Percentiles rank a stretch among this genome's conserved stretches.
Conservation (phyloP, 1,139 yeast species). For the Diutina siamensis region DNA sequence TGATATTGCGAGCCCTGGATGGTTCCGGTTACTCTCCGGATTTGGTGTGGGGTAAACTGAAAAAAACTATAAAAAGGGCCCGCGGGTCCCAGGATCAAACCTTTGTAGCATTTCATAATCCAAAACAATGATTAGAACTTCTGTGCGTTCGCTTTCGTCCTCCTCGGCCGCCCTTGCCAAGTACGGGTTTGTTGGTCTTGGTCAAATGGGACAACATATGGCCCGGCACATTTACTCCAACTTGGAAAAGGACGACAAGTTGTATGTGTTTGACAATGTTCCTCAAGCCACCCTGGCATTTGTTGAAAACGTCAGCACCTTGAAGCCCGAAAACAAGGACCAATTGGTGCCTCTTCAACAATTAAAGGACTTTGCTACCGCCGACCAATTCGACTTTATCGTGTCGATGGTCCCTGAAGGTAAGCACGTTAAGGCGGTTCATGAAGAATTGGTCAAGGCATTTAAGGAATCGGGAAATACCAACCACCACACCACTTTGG, state of each 20-base stretch:
- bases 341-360: slow-evolving; percentile 15
- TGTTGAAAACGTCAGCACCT: slow-evolving; percentile 16
- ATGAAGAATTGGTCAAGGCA: slow-evolving; percentile 25
- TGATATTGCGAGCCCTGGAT: neutral
- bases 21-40: neutral
- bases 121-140: slow-evolving; percentile 6
- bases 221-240: slow-evolving; percentile 40
- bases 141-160: slow-evolving; percentile 12
- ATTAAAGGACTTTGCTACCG: slow-evolving; percentile 22
- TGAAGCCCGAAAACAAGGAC: slow-evolving; percentile 16
- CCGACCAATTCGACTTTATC: slow-evolving; percentile 30
- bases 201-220: slow-evolving; percentile 54
- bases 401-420: slow-evolving; percentile 55
- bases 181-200: slow-evolving; percentile 47
- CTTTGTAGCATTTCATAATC: neutral
- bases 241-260: slow-evolving; percentile 26
- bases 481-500: slow-evolving; percentile 15
- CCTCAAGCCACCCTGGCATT: slow-evolving; percentile 20
- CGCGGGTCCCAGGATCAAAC: neutral
- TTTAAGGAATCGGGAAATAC: slow-evolving; percentile 15
- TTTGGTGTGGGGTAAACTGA: neutral
- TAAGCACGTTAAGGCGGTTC: slow-evolving; percentile 36
- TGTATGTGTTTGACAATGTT: slow-evolving; percentile 35
- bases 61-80: neutral
- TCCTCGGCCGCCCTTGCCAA: slow-evolving; percentile 14